These are phyloP conservation scores for Dendrocalamus latiflorus DNA, from an alignment of 202 grass and related monocot genomes.

Conservation along the genomic window DNA sequence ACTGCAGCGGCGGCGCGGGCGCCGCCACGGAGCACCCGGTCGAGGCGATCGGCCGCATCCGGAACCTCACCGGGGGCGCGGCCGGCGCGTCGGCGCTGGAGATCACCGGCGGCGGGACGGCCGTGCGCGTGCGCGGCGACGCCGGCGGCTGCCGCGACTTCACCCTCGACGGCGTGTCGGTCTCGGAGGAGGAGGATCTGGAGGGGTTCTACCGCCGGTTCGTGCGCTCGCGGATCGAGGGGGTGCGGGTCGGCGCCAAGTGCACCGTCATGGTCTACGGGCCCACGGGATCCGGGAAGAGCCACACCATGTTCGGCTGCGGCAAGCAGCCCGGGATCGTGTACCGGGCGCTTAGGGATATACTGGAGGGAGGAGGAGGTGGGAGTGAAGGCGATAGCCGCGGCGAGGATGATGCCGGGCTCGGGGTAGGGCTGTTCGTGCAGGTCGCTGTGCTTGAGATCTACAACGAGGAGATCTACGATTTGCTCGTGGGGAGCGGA, in stretches of 20 bases:
- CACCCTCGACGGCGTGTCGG: constrained; percentile 75
- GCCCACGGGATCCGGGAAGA: constrained; percentile 76
- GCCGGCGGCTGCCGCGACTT: constrained; percentile 76
- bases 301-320: constrained; percentile 92
- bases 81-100: constrained; percentile 46
- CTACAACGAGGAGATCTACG: constrained; percentile 94
- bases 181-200: constrained; percentile 66
- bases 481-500: constrained; percentile 53
- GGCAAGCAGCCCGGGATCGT: constrained; percentile 74
- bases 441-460: constrained; percentile 82
- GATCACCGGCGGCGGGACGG: constrained; percentile 40
- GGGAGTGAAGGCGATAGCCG: neutral
- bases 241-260: constrained; percentile 65
- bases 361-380: constrained; percentile 29
- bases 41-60: constrained; percentile 79
- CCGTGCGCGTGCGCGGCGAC: constrained; percentile 65
- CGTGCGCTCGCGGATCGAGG: constrained; percentile 59
- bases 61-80: constrained; percentile 43
- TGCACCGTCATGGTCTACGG: constrained; percentile 97
- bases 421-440: constrained; percentile 54
- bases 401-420: constrained; percentile 42
- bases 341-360: constrained; percentile 79
- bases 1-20: neutral
- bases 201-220: constrained; percentile 78
- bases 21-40: constrained; percentile 77